phyloP scores from a whole-genome alignment of 495 filamentous ascomycete genomes.

The Aspergillus diversus region DNA sequence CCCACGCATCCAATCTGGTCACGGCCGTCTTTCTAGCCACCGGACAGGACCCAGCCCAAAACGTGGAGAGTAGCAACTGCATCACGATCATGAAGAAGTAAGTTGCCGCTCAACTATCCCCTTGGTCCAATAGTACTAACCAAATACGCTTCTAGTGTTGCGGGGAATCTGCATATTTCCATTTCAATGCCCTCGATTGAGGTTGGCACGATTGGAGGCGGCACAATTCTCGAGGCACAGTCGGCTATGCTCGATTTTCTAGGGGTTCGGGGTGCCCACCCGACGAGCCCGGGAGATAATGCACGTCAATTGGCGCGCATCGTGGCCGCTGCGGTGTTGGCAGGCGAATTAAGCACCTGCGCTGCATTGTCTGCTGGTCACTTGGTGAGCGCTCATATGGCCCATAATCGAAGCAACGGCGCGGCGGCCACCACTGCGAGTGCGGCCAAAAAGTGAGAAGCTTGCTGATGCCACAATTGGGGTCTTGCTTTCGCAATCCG shows the following conservation, averaged over 20 bases:
- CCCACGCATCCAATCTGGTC: conserved; percentile 89
- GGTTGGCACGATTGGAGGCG: conserved; percentile 88
- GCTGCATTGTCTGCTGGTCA: conserved; percentile 77
- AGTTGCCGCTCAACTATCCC: conserved; percentile 35
- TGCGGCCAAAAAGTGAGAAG: neutral
- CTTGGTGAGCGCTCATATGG: conserved; percentile 23
- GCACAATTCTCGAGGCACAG: conserved; percentile 88
- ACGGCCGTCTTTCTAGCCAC: conserved; percentile 89
- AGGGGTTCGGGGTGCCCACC: conserved; percentile 81
- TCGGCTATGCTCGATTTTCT: conserved; percentile 89
- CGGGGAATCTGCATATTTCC: conserved; percentile 82
- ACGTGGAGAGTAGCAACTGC: conserved; percentile 87
- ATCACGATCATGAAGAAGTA: conserved; percentile 95
- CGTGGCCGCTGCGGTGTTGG: conserved; percentile 77
- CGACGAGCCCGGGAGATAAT: conserved; percentile 81
- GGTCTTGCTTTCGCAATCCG: too few relatives aligned
- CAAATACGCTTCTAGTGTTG: conserved; percentile 56
- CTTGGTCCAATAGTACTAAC: conserved; percentile 18
- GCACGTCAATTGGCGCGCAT: conserved; percentile 80
- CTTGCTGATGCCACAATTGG: too few relatives aligned
- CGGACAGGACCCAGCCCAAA: conserved; percentile 90
- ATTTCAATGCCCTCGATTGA: conserved; percentile 93
- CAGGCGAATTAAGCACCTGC: conserved; percentile 82
- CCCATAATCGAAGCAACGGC: conserved; percentile 14
- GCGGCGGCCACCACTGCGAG: neutral